Conservation (phyloP, 1,284 basidiomycete species). For the Ustilago nuda region DNA sequence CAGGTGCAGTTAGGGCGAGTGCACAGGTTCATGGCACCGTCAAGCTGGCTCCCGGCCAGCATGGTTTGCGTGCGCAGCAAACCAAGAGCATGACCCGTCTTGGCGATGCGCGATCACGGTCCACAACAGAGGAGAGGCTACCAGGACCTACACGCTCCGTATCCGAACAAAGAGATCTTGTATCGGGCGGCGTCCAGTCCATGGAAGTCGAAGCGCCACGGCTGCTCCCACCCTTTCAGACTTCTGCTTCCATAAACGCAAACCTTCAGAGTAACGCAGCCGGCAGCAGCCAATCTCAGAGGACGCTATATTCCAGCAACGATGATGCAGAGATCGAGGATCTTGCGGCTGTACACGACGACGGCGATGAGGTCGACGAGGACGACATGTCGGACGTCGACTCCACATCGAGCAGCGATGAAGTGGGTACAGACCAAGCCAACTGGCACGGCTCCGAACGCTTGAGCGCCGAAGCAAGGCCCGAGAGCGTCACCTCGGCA, state of each 20-base stretch:
- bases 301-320: background rate
- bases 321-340: constrained; percentile 39
- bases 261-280: constrained; percentile 8
- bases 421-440: constrained; percentile 23
- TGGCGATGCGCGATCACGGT: constrained; percentile 37
- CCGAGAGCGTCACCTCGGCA: constrained; percentile 55
- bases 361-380: constrained; percentile 27
- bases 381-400: constrained; percentile 48
- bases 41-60: constrained; percentile 34
- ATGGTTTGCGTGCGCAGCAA: constrained; percentile 36
- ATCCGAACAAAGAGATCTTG: constrained; percentile 33
- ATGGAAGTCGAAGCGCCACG: constrained; percentile 48
- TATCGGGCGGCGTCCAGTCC: constrained; percentile 30
- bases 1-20: constrained; percentile 10
- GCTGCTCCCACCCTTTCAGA: constrained; percentile 37
- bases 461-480: constrained; percentile 28
- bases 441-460: constrained; percentile 47
- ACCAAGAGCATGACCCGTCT: constrained; percentile 50
- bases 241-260: constrained; percentile 21
- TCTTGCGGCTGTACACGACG: constrained; percentile 11
- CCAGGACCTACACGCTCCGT: constrained; percentile 27
- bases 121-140: constrained; percentile 27
- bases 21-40: constrained; percentile 21
- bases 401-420: constrained; percentile 46
- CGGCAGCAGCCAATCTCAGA: constrained; percentile 13